Evolutionary conservation across 192 early-diverging fungal genomes (phyloP), one percentile per base, ranked within the genome.

Genomic region (Paraglomus brasilianum): DNA sequence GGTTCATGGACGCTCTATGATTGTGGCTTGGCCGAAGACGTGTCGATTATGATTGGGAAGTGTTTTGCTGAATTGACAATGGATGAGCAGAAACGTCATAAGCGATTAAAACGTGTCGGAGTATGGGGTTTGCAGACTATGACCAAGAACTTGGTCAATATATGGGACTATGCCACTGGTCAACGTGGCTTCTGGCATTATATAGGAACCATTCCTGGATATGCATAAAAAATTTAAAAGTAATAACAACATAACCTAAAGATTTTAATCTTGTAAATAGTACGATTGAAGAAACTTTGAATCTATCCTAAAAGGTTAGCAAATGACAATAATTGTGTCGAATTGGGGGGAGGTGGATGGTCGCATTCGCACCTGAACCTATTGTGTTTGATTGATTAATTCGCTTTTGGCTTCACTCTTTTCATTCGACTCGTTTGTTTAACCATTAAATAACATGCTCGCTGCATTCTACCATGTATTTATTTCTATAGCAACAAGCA

Each of bases 1-100:
- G 96, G 96, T 21, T 85, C 94, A 0, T 98, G 96, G 96, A 91
- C 89, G 10, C 80, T 93, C 15, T 93, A 91, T 76, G 90, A 93
- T 53, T 91, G 92, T 4, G 87, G 85, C 2, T 69, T 97, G 57
- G 85, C 89, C 46, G 85, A 85, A 24, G 77, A 87, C 13, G 80
- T 95, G 11, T 86, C 88, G 0, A 89, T 92, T 59, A 90, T 92
- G 56, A 78, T 95, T 19, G 95, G 97, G 17, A 85, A 89, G 17
- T 92, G 89, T 0, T 85, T 97, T 79, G 87, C 87, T 0, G 79
- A 85, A 63, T 75, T 97, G 15, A 92, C 90, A 0, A 69, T 89
- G 51, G 86, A 95, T 64, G 91, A 95, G 69, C 86, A 89, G 30
- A 92, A 93, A 72, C 84, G 92, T 43, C 91, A 87, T 66, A 80